Base-by-base conservation (phyloP, 164 flowering plant genomes). In the Annona cherimola region DNA sequence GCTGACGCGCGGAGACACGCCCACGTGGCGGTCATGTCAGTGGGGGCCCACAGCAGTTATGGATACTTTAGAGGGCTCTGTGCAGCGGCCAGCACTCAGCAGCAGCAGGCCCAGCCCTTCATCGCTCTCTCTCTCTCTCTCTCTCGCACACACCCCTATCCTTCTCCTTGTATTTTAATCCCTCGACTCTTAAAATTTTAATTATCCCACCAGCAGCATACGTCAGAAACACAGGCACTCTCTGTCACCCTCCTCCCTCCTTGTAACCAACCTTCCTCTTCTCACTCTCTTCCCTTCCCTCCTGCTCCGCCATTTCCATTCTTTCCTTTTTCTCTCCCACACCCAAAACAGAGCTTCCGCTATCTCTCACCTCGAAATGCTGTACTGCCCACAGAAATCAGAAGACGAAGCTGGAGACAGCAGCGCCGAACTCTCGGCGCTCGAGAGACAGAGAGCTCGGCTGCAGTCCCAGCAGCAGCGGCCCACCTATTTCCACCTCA, bases 391-490 rank as follows among this genome's bases (percentile, higher is more conserved):
- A 39, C 81, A 75, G 64, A 43, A 63, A 69, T 46, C 80, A 63
- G n/a, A 80, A 11, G 50, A 75, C 67, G 86, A 50, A 50, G 57
- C 57, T 50, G 57, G 57, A 50, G 35, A 26, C 35, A 50, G 14
- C 57, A 39, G 82, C 59, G 44, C 81, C 68, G 89, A 86, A 69
- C 65, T 81, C 76, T 81, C 89, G 11, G 87, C 88, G 63, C 79
- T 88, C 11, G 94, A 88, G 69, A 67, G 88, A 66, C 96, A 88
- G 73, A 77, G 86, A 64, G 79, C 84, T 59, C 80, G 81, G 12
- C 66, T 83, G 69, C 87, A 86, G 69, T 88, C 88, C 92, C 88
- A 86, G 41, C 71, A 71, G 57, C 74, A 71, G 42, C 68, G 73
- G 14, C 73, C 59, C 44, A 80, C 77, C 3, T 14, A 40, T n/a